Evolutionary conservation across 1,284 basidiomycete species (phyloP).

Genomic region (Chalciporus sp.): DNA sequence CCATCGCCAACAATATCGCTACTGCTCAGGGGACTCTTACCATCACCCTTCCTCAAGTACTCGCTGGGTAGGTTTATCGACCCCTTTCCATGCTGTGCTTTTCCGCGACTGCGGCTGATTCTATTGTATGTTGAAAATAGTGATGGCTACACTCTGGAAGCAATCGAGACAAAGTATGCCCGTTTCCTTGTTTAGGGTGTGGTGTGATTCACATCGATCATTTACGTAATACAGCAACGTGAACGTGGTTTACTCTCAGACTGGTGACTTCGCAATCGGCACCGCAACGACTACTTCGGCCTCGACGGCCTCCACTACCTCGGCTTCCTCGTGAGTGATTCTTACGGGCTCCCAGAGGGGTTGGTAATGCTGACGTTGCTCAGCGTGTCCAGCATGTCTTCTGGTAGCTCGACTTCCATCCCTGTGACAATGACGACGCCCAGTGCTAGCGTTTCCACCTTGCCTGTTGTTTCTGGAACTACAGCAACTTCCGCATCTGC

Average conservation of each 20-base stretch:
- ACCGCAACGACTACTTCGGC: constrained; percentile 27
- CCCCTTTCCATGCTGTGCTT: not conserved
- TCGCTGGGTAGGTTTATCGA: constrained; percentile 44
- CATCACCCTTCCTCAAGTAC: constrained; percentile 54
- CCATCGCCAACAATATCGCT: constrained; percentile 60
- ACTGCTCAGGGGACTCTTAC: constrained; percentile 39
- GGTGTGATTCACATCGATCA: not conserved
- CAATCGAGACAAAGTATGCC: constrained; percentile 48
- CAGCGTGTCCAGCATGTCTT: constrained; percentile 4
- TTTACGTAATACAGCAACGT: constrained; percentile 42
- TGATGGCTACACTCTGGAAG: constrained; percentile 52
- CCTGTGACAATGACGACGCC: constrained; percentile 4
- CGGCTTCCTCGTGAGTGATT: constrained; percentile 15
- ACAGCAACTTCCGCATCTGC: constrained; percentile 10
- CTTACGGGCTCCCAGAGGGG: fast-evolving
- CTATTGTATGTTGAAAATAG: constrained; percentile 32
- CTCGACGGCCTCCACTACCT: constrained; percentile 19
- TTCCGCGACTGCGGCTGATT: constrained; percentile 2
- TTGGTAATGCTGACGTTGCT: not conserved
- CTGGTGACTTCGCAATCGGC: constrained; percentile 47
- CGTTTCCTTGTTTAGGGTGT: not conserved
- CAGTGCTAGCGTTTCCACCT: not conserved
- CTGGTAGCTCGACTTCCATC: not conserved
- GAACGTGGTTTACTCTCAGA: constrained; percentile 45
- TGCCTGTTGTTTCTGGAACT: not conserved